Conservation (phyloP, 2,329 filamentous ascomycete genomes). For the Pseudocercospora fuligena region DNA sequence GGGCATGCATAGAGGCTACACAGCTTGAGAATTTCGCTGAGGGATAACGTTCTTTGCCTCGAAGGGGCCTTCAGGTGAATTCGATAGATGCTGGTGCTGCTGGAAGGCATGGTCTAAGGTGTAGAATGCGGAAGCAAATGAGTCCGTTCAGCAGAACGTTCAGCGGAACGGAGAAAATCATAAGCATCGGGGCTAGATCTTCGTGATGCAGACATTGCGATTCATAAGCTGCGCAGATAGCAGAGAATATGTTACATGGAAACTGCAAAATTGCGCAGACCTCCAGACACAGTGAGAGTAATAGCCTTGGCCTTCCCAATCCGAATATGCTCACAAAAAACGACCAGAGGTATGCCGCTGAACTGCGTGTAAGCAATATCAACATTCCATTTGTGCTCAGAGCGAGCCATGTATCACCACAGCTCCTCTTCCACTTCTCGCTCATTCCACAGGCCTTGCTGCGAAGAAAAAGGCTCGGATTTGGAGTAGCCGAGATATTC, state of each 20-base stretch:
- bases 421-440: constrained; percentile 37
- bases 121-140: neutral
- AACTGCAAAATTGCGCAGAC: neutral
- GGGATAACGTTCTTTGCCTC: neutral
- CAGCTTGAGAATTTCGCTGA: neutral
- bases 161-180: neutral
- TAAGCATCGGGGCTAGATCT: neutral
- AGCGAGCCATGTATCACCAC: constrained; percentile 32
- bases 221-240: constrained; percentile 10
- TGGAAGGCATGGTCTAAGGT: neutral
- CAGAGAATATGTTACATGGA: constrained; percentile 11
- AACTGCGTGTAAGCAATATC: neutral
- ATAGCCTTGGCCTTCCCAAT: neutral
- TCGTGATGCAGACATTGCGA: neutral
- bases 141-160: neutral
- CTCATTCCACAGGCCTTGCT: constrained; percentile 39
- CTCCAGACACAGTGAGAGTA: neutral
- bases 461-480: constrained; percentile 34
- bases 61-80: neutral
- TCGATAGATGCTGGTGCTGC: neutral
- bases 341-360: constrained; percentile 2
- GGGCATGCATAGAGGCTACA: no score
- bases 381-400: neutral
- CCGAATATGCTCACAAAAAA: neutral
- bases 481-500: constrained; percentile 43